Evolutionary conservation across 2,329 filamentous ascomycete species (phyloP), one percentile per base, ranked within the genome.

Genomic region (Neonectria hederae): DNA sequence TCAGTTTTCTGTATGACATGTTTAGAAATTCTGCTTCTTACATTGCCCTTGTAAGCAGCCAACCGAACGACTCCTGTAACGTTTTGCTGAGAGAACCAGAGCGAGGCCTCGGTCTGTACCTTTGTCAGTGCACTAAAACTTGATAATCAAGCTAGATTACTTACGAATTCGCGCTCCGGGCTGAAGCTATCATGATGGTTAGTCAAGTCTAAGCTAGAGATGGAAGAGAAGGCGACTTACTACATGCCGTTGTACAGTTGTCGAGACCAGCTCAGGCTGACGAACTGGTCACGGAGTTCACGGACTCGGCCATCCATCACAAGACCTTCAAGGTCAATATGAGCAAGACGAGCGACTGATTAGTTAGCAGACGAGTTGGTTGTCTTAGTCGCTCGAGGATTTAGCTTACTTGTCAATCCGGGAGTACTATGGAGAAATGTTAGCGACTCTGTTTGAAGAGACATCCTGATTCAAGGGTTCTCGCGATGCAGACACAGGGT

Each of bases 301-400:
- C 84, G 82, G 22, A 88, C 83, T 66, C 84, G 81, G 35, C 82
- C 79, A 72, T 87, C 85, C 76, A 87, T 80, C 64, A 84, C 82
- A 24, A 87, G 78, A 66, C 86, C 86, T 74, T 88, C 85, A 45
- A 88, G 80, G 66, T 86, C 83, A 3, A 76, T 24, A 48, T 78
- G 76, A 24, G 75, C 73, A 9, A 72, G 71, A n/a, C 75, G 70
- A 11, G 72, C 68, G 19, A 78, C 64, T 38, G 35, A n/a, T 38
- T 14, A 38, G 35, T 38, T 2, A 38, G 35, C 7, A 38, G 14
- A 38, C n/a, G 14, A 2, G 14, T 38, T 38, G 14, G 35, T 38
- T n/a, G 5, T 6, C 2, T 0, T 14, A n/a, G 14, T n/a, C 35
- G n/a, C 5, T n/a, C 35, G 5, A 38, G 4, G 14, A 7, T 6